Evolutionary conservation across 2,329 filamentous ascomycete species (phyloP), one percentile per base, ranked within the genome.

Genomic region (Elsinoe australis): DNA sequence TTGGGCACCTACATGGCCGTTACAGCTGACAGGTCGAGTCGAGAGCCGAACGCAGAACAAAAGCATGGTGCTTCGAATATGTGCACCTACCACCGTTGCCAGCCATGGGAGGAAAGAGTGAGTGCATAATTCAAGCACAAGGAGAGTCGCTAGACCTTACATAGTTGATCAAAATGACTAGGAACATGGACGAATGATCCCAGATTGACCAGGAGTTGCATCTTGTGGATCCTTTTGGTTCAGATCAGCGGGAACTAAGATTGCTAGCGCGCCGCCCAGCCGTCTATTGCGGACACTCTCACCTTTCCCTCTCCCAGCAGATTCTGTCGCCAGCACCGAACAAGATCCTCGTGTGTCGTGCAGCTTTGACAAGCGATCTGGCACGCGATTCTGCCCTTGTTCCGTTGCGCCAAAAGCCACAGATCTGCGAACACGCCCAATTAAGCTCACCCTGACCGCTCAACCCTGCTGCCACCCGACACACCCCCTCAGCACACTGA

Each of bases 401-500:
- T 32, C 18, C 26, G 39, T 44, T 32, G 15, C 39, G 19, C 12
- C 39, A 31, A 31, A 44, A 44, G 39, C 39, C 39, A 44, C 24
- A 8, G 39, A 44, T 44, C 39, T 44, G 39, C 39, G 15, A 44
- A 32, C 26, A 24, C 18, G 17, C 24, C 39, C 39, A 26, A 44
- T 44, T 44, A 44, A 44, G 39, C 39, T 44, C 39, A n/a, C 39
- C 24, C 15, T 44, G 39, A 44, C 39, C 39, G 39, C 39, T 44
- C 21, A 44, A 28, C 28, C 39, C 39, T 19, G 14, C 39, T 44
- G 39, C 24, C 39, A 32, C 24, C 19, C 28, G 39, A 44, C 26
- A 32, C 14, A 21, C 24, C 21, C 28, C 39, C 18, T 7, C 21
- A n/a, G n/a, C 28, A 14, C 14, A 44, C 14, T 14, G 28, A 12